Base-by-base conservation (phyloP, 345 rosid species). In the Arabidopsis arenosa region DNA sequence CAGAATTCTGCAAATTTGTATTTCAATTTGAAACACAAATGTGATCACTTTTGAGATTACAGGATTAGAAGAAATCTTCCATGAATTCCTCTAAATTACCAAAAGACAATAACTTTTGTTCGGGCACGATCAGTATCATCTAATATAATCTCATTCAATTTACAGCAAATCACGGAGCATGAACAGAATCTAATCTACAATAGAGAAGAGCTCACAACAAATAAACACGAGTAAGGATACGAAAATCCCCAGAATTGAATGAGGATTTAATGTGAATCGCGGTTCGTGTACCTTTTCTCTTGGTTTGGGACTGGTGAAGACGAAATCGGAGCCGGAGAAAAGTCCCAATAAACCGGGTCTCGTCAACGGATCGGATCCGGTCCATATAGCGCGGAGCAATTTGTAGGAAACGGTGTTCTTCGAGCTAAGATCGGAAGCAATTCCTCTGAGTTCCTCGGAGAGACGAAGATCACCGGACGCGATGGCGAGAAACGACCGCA, bases 301-400 rank as follows among this genome's bases (percentile, higher is more conserved):
- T 0, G 93, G 97, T 66, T 82, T 87, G 36, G 97, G 93, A 69
- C 91, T 82, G 60, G 69, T 49, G 72, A 94, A 84, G 66, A 91
- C 68, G 78, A 90, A 87, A 43, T 65, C 21, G 21, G 21, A 18
- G 21, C 21, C 88, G 7, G 85, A 81, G 81, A 90, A 85, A 39
- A 94, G 82, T 40, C 47, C 59, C 57, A 59, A 63, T 70, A 90
- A 79, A 1, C 73, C 80, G 4, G 96, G 96, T 23, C 95, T 82
- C 13, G 79, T 71, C 0, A 76, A 79, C 0, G 86, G 84, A 39
- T 52, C 64, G 28, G 87, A 83, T 13, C 68, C 85, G 17, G 79
- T 37, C 92, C 97, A 93, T 70, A 92, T 70, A 21, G 70, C 74
- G 9, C 96, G 88, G 54, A 93, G 80, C 44, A 87, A 75, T 72